Conservation (phyloP, 192 early-diverging fungal species). For the Linnemannia zychae region DNA sequence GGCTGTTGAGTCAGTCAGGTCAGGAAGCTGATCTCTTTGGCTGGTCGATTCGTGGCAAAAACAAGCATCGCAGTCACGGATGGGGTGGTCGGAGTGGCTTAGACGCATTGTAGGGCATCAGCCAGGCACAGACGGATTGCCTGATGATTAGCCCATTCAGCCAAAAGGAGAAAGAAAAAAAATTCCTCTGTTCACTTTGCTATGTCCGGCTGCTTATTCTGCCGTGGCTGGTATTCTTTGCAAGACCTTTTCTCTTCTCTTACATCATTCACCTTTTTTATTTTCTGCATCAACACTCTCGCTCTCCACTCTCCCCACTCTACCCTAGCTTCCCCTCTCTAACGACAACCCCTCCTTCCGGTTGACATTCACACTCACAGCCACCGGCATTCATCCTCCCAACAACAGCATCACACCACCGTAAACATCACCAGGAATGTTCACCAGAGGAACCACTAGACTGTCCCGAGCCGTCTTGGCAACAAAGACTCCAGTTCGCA, state of each 20-base stretch:
- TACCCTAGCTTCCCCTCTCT: not conserved
- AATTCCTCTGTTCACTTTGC: not conserved
- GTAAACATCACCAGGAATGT: not conserved
- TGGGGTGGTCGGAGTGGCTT: not conserved
- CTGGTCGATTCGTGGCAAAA: not conserved
- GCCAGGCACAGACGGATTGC: not conserved
- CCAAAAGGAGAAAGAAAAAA: not conserved
- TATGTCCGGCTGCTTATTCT: not conserved
- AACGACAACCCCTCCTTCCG: not conserved
- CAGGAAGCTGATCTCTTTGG: not conserved
- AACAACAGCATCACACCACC: not conserved
- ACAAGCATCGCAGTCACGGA: conserved; percentile 5
- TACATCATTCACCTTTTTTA: not conserved
- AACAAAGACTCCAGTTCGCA: conserved; percentile 1
- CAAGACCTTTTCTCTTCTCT: not conserved
- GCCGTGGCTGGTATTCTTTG: not conserved
- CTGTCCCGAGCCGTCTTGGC: not conserved
- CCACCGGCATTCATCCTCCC: not conserved
- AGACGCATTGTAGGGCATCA: not conserved
- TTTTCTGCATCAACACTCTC: not conserved
- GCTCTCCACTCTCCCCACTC: not conserved
- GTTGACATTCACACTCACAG: not conserved
- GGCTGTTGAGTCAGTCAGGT: conserved; percentile 2
- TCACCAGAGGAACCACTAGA: not conserved
- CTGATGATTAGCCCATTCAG: not conserved